These are phyloP conservation scores for Melastoma malabathricum DNA, from an alignment of 345 rosid species.

Conservation along the genomic window DNA sequence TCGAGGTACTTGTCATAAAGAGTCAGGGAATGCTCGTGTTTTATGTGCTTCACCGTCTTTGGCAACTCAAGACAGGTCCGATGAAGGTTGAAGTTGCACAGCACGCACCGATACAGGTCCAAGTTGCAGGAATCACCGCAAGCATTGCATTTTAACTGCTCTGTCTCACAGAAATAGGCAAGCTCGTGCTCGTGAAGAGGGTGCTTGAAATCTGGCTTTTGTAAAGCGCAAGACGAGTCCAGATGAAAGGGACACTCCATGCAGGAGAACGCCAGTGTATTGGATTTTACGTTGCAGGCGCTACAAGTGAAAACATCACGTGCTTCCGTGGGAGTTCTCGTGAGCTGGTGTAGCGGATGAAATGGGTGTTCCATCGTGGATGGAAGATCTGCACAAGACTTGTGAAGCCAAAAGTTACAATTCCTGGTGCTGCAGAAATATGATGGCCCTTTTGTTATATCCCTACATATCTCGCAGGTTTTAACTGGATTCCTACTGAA, in stretches of 20 bases:
- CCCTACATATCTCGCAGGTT: neutral
- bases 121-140: neutral
- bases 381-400: conserved; percentile 1
- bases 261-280: neutral
- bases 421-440: neutral
- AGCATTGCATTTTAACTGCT: neutral
- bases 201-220: neutral
- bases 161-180: neutral
- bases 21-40: neutral
- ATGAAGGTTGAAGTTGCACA: conserved; percentile 4
- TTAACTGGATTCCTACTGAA: neutral
- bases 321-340: neutral
- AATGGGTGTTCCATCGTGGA: neutral
- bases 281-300: neutral
- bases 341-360: conserved; percentile 4
- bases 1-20: neutral
- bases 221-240: conserved; percentile 1
- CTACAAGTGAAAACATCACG: neutral
- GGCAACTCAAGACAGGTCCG: conserved; percentile 3
- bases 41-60: neutral
- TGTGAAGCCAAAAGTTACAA: neutral
- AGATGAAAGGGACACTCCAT: neutral
- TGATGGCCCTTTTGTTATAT: neutral
- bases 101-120: conserved; percentile 1
- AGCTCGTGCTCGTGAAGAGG: neutral